Conservation (phyloP, 805 yeast species). For the Myxozyma neglecta region DNA sequence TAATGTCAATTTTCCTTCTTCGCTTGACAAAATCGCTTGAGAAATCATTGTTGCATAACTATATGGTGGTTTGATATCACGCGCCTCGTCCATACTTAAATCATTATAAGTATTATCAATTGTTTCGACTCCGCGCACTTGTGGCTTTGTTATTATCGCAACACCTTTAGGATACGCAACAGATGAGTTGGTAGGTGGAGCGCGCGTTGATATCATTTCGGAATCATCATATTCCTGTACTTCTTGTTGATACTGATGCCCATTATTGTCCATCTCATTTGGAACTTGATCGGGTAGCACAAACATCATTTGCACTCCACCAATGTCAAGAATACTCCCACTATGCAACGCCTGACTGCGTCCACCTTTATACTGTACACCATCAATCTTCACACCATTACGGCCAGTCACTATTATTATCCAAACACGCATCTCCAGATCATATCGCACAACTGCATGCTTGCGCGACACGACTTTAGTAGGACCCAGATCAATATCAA, state of each 20-base stretch:
- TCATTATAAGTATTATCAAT: conserved; percentile 42
- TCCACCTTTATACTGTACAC: conserved; percentile 47
- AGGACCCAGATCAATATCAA: conserved; percentile 92
- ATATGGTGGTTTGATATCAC: conserved; percentile 93
- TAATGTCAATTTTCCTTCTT: conserved; percentile 83
- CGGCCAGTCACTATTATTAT: conserved; percentile 80
- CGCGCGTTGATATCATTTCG: conserved; percentile 8
- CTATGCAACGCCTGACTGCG: conserved; percentile 57
- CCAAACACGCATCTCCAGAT: conserved; percentile 76
- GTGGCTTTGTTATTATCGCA: conserved; percentile 46
- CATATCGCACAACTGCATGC: conserved; percentile 83
- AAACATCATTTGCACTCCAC: conserved; percentile 99
- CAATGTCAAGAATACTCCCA: conserved; percentile 91
- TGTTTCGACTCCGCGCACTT: conserved; percentile 41
- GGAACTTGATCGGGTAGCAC: conserved; percentile 71
- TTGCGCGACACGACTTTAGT: conserved; percentile 93
- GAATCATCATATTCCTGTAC: conserved; percentile 16
- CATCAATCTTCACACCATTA: conserved; percentile 91
- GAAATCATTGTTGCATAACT: conserved; percentile 98
- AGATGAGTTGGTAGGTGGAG: conserved; percentile 22
- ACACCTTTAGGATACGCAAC: conserved; percentile 45
- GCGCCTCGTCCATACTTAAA: conserved; percentile 83
- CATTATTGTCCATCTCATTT: conserved; percentile 16
- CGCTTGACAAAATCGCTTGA: conserved; percentile 87
- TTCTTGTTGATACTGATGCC: background rate